Evolutionary conservation across 306 rosid species (phyloP).

Genomic region (Lagenaria siceraria): DNA sequence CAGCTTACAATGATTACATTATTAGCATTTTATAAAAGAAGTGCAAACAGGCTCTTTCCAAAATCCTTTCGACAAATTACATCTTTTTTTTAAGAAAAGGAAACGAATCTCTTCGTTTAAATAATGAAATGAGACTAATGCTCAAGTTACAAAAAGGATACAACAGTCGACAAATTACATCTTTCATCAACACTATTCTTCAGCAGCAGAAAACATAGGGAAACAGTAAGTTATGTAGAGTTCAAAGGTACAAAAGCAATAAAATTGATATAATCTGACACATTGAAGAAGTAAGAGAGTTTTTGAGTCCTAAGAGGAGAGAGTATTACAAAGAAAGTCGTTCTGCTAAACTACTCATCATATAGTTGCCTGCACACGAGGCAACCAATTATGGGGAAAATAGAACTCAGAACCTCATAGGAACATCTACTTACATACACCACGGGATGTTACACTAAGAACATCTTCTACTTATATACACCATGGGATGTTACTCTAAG

Average conservation of each 20-base stretch:
- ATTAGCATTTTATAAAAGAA: neutral
- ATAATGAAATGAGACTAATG: too few species aligned
- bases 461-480: neutral
- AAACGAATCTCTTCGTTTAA: too few species aligned
- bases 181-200: neutral
- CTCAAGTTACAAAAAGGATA: too few species aligned
- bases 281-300: neutral
- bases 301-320: neutral
- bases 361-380: neutral
- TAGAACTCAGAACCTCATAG: neutral
- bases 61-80: too few species aligned
- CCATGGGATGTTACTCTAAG: neutral
- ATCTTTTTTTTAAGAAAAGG: too few species aligned
- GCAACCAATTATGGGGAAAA: neutral
- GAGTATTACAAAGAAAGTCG: neutral
- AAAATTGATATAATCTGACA: neutral
- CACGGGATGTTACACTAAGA: neutral
- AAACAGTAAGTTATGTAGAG: neutral
- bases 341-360: neutral
- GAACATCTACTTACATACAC: neutral
- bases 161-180: too few species aligned
- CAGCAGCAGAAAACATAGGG: neutral
- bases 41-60: neutral
- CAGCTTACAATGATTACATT: too few species aligned
- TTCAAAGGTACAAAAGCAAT: neutral